Percentiles rank a stretch among this genome's conserved stretches.
These are phyloP conservation scores for Closterium sp. DNA, from an alignment of 139 green algal species.

Conservation along the genomic window DNA sequence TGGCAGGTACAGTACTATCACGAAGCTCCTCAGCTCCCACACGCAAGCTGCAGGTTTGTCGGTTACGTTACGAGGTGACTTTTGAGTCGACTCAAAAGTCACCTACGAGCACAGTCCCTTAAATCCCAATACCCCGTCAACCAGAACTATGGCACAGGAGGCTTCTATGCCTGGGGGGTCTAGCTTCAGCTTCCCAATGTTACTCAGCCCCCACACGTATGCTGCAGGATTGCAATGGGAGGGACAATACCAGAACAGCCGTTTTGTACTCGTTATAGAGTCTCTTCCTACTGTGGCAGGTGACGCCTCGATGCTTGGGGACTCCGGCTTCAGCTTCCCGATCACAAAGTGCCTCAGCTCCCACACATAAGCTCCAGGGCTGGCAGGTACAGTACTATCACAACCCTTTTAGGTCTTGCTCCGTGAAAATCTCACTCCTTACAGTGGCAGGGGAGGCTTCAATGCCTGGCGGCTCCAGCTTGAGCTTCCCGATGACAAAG, in stretches of 20 bases:
- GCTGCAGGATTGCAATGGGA: slow-evolving; percentile 72
- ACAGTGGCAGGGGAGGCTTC: slow-evolving; percentile 30
- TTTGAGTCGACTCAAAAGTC: no score
- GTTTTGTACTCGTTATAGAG: slow-evolving; percentile 23
- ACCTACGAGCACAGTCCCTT: no score
- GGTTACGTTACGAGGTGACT: no score
- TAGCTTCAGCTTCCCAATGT: no score
- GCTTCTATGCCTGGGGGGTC: no score
- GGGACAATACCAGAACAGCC: no score
- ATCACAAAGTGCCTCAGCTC: slow-evolving; percentile 62
- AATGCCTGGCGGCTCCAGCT: slow-evolving; percentile 41
- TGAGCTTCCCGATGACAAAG: slow-evolving; percentile 54
- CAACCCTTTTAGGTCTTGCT: no score
- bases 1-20: slow-evolving; percentile 85
- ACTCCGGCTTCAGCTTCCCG: slow-evolving; percentile 54
- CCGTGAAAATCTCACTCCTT: neutral
- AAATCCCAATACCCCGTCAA: no score
- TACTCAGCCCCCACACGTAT: no score
- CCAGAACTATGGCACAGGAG: no score
- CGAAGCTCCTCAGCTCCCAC: no score
- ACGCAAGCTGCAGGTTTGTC: slow-evolving; percentile 56
- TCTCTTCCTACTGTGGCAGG: no score
- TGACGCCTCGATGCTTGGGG: slow-evolving; percentile 14
- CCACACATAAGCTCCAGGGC: slow-evolving; percentile 86
- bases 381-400: slow-evolving; percentile 85